Percentiles rank a stretch among this genome's conserved stretches.
These are phyloP conservation scores for Hortaea sp. DNA, from an alignment of 2,329 filamentous ascomycete genomes.

Conservation along the genomic window DNA sequence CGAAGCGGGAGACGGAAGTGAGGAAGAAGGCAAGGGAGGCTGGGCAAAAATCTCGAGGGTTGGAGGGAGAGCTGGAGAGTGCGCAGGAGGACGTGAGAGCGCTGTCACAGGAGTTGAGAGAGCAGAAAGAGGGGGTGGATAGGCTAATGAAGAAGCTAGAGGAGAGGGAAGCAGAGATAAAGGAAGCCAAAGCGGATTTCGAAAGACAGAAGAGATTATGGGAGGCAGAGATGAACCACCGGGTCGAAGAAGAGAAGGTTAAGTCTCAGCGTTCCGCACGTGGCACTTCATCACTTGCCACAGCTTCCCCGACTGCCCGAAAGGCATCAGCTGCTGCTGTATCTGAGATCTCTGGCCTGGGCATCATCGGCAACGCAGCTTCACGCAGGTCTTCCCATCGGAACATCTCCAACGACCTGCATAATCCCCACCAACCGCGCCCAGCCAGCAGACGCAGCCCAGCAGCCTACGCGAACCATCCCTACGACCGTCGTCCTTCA, in stretches of 20 bases:
- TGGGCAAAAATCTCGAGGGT: slow-evolving; percentile 55
- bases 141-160: slow-evolving; percentile 55
- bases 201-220: slow-evolving; percentile 49
- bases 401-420: slow-evolving; percentile 18
- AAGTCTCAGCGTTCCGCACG: slow-evolving; percentile 44
- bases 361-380: slow-evolving; percentile 6
- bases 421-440: slow-evolving; percentile 8
- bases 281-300: neutral
- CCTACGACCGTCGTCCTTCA: slow-evolving; percentile 11
- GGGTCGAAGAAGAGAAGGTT: slow-evolving; percentile 54
- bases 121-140: slow-evolving; percentile 50
- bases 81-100: slow-evolving; percentile 53
- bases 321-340: slow-evolving; percentile 27
- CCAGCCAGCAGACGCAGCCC: slow-evolving; percentile 25
- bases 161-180: slow-evolving; percentile 52
- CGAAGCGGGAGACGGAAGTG: slow-evolving; percentile 74
- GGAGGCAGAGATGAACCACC: slow-evolving; percentile 48
- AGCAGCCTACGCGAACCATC: slow-evolving; percentile 5
- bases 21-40: slow-evolving; percentile 81
- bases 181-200: slow-evolving; percentile 46
- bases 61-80: slow-evolving; percentile 76
- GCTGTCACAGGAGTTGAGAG: slow-evolving; percentile 53
- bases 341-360: neutral
- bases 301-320: slow-evolving; percentile 20
- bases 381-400: slow-evolving; percentile 23